Evolutionary conservation across 805 yeast genomes (phyloP).

Genomic region (Soucietia sequanensis): DNA sequence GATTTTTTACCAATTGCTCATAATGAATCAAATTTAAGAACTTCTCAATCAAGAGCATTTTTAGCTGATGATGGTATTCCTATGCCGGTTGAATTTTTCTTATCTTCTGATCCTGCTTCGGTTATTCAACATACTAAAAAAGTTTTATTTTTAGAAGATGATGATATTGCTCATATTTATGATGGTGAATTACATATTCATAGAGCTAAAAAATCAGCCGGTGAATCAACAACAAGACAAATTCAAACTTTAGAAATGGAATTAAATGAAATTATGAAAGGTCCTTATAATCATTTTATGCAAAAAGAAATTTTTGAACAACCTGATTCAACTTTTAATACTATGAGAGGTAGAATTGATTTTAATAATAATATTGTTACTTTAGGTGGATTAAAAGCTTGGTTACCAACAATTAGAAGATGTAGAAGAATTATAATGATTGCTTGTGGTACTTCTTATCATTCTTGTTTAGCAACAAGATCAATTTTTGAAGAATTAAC

Average conservation of each 20-base stretch:
- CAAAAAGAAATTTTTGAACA: constrained; percentile 98
- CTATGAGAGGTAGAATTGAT: constrained; percentile 99
- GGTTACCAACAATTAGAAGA: constrained; percentile 85
- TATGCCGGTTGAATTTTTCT: constrained; percentile 91
- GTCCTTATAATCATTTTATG: constrained; percentile 95
- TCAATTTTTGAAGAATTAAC: constrained; percentile 95
- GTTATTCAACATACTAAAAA: constrained; percentile 96
- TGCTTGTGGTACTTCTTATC: constrained; percentile 99
- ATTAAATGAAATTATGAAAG: constrained; percentile 97
- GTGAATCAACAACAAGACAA: constrained; percentile 90
- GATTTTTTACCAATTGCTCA: constrained; percentile 50
- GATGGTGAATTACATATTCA: constrained; percentile 98
- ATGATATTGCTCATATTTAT: constrained; percentile 96
- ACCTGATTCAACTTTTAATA: constrained; percentile 96
- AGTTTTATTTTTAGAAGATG: constrained; percentile 94
- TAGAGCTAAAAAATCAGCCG: constrained; percentile 80
- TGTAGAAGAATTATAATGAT: constrained; percentile 96
- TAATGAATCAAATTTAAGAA: constrained; percentile 63
- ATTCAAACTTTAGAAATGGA: constrained; percentile 97
- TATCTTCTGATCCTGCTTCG: constrained; percentile 96
- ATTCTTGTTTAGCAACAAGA: constrained; percentile 96
- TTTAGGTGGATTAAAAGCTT: constrained; percentile 86
- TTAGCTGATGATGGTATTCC: constrained; percentile 90
- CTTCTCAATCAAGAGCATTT: constrained; percentile 95
- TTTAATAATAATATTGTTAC: constrained; percentile 74